Base-by-base conservation (phyloP, 208 protist species). In the Phytomonas francai region DNA sequence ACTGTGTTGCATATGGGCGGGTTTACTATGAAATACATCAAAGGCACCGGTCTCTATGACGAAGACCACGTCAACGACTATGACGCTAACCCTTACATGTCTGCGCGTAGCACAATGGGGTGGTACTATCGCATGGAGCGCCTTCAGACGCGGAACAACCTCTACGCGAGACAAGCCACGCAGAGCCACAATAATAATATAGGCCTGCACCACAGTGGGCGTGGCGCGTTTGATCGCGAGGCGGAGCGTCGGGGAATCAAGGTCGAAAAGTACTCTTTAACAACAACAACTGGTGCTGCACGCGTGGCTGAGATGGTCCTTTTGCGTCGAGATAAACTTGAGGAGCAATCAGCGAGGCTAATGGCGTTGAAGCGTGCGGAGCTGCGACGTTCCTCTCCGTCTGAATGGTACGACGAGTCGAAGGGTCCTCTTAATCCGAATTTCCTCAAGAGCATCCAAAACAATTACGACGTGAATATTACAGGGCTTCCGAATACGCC, bases 11-110 rank as follows among this genome's bases (percentile, higher is more conserved):
- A 42, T 22, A 67, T 77, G 5, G 80, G 70, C 42, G 88, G 84
- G 63, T 96, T 96, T 79, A 91, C 86, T 14, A 96, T 96, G 91
- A 87, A 93, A 71, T 91, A 92, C 74, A 83, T 84, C 59, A 79
- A 77, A 63, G 88, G 88, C 64, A 96, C 91, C 0, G 91, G 91
- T 11, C 70, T 91, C 4, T 96, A 85, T 81, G 88, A 94, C 63
- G 91, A 97, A 68, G 91, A 97, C 63, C 84, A 93, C 63, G 88
- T 92, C n/a, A 97, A 97, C 66, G 87, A 93, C 76, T 97, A 84
- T 73, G 79, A 89, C 42, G 72, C 88, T 0, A 87, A 80, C 63
- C 75, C 69, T 36, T 97, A 97, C 71, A 58, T 91, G 56, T 87
- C 86, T 8, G 84, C 88, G 22, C 87, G 89, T 22, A 79, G 71